Evolutionary conservation across 768 basidiomycete genomes (phyloP), one percentile per base, ranked within the genome.

Genomic region (Postia placenta): DNA sequence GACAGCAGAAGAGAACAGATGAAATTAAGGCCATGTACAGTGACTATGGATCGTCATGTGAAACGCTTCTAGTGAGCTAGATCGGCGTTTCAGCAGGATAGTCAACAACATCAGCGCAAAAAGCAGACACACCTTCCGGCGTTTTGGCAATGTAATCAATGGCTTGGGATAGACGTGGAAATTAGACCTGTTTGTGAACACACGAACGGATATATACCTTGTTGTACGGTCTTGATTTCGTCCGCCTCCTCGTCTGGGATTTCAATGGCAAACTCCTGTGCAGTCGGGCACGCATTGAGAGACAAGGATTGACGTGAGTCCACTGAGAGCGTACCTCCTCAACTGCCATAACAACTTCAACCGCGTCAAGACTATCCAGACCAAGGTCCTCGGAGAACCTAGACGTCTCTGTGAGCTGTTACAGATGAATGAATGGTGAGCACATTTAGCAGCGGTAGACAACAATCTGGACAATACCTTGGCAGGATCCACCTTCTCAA

Each of bases 321-420:
- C 28, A 14, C 9, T 11, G 47, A 7, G 27, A 5, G 39, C 64
- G 39, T 57, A 82, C 86, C 80, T 93, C 96, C 72, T 99, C 96
- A 57, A 99, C 86, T 35, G 95, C 92, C 93, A 99, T 96, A 60
- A 98, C 90, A 23, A 97, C 93, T 68, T 99, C 96, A 17, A 99
- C 94, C 17, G 93, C 80, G 67, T 99, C 96, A 64, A 99, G 73
- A 60, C 93, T 97, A 70, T 99, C 96, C 26, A 96, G 77, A 25
- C 90, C 92, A 45, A 96, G 78, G 74, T 96, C 91, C 40, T 81
- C 74, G 45, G 80, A 69, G 67, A 96, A 93, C 11, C 79, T 75
- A 11, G 89, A 73, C 27, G 75, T 61, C 9, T 79, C 57, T 15
- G 76, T 74, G 60, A 97, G 73, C 93, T 95, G 53, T 38, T 23